phyloP scores from a whole-genome alignment of 2,329 filamentous ascomycete genomes.

The Cordyceps tenuipes region DNA sequence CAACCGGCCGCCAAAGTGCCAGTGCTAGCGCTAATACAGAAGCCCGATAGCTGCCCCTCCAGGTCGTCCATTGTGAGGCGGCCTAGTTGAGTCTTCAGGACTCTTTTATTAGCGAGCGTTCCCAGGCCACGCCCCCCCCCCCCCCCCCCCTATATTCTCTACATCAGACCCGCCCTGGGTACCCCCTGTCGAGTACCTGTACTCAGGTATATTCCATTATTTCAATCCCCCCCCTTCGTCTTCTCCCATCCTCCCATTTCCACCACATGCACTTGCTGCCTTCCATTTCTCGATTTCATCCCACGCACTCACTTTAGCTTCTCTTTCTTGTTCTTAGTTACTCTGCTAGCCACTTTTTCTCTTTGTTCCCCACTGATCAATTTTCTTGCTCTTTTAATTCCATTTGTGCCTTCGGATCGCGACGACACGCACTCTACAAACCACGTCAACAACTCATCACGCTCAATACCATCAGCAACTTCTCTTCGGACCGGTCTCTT shows the following conservation, averaged over 20 bases:
- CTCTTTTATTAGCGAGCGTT: neutral
- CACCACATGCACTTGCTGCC: slow-evolving; percentile 1
- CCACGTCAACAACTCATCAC: neutral
- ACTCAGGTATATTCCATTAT: neutral
- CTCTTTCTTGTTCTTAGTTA: slow-evolving; percentile 4
- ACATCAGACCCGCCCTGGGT: neutral
- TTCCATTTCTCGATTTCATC: slow-evolving; percentile 5
- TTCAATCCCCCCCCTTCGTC: neutral
- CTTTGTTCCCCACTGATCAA: neutral
- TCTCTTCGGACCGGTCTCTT: too few species aligned
- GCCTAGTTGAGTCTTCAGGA: neutral
- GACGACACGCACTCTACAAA: neutral
- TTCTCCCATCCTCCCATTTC: slow-evolving; percentile 2
- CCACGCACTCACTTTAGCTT: slow-evolving; percentile 1
- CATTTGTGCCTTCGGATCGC: neutral
- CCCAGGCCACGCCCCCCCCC: neutral
- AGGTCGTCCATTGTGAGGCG: neutral
- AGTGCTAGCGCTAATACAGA: neutral
- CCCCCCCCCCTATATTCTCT: neutral
- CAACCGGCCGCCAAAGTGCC: neutral
- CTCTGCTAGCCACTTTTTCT: neutral
- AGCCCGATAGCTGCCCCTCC: neutral
- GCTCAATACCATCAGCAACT: neutral
- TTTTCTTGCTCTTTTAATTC: neutral
- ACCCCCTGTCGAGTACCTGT: neutral